phyloP scores from a whole-genome alignment of 2,329 filamentous ascomycete species.

The Zymoseptoria passerinii region DNA sequence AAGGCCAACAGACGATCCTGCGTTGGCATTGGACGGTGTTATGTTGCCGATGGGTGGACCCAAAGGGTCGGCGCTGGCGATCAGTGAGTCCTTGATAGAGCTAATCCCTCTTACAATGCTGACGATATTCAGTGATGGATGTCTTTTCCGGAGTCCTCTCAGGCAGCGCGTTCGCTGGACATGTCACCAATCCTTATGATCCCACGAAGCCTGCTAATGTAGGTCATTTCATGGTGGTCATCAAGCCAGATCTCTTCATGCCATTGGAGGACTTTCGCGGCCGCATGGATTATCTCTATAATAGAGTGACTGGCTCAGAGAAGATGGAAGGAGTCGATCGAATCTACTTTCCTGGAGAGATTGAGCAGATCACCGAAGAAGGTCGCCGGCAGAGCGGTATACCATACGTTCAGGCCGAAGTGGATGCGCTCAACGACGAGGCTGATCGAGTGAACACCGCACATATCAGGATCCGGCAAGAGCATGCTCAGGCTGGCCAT shows the following conservation, averaged over 20 bases:
- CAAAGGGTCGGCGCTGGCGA: constrained; percentile 65
- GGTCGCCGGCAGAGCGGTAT: constrained; percentile 39
- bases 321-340: constrained; percentile 47
- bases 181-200: constrained; percentile 65
- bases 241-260: constrained; percentile 33
- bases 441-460: constrained; percentile 36
- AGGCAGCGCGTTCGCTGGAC: constrained; percentile 68
- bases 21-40: constrained; percentile 61
- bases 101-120: neutral
- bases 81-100: constrained; percentile 39
- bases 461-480: constrained; percentile 4
- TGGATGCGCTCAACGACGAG: constrained; percentile 44
- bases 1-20: constrained; percentile 47
- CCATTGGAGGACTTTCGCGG: constrained; percentile 26
- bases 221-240: constrained; percentile 30
- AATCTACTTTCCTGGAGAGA: constrained; percentile 52
- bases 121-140: constrained; percentile 51
- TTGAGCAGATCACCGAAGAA: constrained; percentile 44
- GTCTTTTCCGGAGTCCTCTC: constrained; percentile 74
- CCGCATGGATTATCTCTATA: constrained; percentile 51
- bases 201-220: constrained; percentile 46
- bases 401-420: constrained; percentile 42
- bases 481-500: neutral
- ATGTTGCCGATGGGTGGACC: constrained; percentile 83
- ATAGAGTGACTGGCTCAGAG: constrained; percentile 45